Evolutionary conservation across 768 basidiomycete genomes (phyloP).

Genomic region (Lyophyllum shimeji): DNA sequence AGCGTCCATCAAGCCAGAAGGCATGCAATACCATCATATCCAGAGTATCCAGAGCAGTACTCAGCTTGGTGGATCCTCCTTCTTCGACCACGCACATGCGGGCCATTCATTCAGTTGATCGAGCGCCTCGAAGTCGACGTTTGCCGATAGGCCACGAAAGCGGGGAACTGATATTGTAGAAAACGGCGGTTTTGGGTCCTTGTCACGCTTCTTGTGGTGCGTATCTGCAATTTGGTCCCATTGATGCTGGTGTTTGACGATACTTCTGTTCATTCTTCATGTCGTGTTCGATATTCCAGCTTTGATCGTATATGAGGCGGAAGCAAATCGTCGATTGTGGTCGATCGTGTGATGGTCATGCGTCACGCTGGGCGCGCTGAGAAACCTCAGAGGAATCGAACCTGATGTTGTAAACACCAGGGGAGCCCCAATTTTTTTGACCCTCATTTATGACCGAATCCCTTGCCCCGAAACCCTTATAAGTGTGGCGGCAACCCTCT

Average conservation of each 20-base stretch:
- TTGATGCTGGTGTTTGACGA: background rate
- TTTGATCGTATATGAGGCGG: slow-evolving; percentile 5
- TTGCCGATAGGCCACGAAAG: background rate
- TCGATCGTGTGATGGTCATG: background rate
- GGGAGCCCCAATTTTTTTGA: background rate
- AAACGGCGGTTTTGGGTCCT: background rate
- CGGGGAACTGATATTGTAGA: background rate
- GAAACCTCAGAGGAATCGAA: no score
- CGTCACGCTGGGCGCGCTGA: no score
- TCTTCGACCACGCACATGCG: no score
- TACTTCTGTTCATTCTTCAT: background rate
- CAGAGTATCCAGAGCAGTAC: no score
- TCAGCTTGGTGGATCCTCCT: no score
- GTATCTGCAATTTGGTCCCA: background rate
- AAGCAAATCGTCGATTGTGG: background rate
- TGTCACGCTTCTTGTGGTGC: background rate
- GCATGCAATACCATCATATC: no score
- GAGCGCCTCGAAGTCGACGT: background rate
- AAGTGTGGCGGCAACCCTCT: slow-evolving; percentile 4
- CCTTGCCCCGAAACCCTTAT: background rate
- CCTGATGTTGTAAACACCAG: background rate
- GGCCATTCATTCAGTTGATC: background rate
- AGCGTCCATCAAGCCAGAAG: no score
- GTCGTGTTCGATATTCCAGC: background rate
- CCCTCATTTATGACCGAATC: slow-evolving; percentile 1